Percentiles rank a stretch among this genome's conserved stretches.
Evolutionary conservation across 176 grass and related monocot species (phyloP).

Genomic region (Ensete glaucum): DNA sequence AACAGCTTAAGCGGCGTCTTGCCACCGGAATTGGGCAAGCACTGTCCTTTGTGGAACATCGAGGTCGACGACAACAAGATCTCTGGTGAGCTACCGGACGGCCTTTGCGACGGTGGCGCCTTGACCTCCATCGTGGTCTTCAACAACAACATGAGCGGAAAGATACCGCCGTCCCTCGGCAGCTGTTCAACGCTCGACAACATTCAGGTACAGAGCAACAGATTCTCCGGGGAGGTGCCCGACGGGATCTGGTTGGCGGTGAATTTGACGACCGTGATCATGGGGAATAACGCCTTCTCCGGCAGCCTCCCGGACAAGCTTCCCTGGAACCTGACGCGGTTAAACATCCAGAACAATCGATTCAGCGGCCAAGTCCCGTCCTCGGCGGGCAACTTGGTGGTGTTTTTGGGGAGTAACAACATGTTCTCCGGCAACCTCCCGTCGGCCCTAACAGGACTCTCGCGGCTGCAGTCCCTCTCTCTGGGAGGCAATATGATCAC

Average conservation of each 20-base stretch:
- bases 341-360: slow-evolving; percentile 40
- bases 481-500: slow-evolving; percentile 47
- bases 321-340: slow-evolving; percentile 7
- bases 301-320: slow-evolving; percentile 40
- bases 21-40: slow-evolving; percentile 49
- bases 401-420: slow-evolving; percentile 43
- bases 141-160: slow-evolving; percentile 43
- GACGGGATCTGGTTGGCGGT: slow-evolving; percentile 29
- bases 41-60: slow-evolving; percentile 22
- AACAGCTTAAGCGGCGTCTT: slow-evolving; percentile 51
- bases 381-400: neutral
- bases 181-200: slow-evolving; percentile 24
- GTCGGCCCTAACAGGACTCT: slow-evolving; percentile 27
- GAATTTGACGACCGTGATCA: slow-evolving; percentile 4
- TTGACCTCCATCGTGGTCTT: slow-evolving; percentile 9
- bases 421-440: slow-evolving; percentile 45
- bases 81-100: slow-evolving; percentile 39
- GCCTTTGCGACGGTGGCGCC: slow-evolving; percentile 29
- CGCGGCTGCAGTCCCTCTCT: slow-evolving; percentile 21
- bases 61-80: slow-evolving; percentile 35
- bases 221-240: slow-evolving; percentile 54
- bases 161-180: slow-evolving; percentile 48
- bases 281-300: slow-evolving; percentile 38
- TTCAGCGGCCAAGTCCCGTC: slow-evolving; percentile 40
- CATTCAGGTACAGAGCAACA: slow-evolving; percentile 28